Conservation (phyloP, 768 basidiomycete species). For the Agaricus subrufescens region DNA sequence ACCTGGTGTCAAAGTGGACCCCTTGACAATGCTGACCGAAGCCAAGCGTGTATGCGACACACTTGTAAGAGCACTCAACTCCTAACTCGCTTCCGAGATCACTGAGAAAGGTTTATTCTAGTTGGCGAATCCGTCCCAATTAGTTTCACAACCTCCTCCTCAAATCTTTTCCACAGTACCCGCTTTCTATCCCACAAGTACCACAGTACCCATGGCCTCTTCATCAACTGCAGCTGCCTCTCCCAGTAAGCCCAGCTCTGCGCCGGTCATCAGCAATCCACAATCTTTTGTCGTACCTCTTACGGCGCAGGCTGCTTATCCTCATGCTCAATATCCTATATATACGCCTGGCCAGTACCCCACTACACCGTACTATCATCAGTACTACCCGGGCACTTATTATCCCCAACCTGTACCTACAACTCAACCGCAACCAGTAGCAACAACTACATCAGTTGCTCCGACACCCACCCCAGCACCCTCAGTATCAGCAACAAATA, state of each 20-base stretch:
- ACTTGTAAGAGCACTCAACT: conserved; percentile 41
- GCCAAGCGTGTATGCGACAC: conserved; percentile 77
- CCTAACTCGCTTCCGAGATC: not conserved
- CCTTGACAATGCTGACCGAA: conserved; percentile 66
- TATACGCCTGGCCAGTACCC: conserved; percentile 47
- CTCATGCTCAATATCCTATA: conserved; percentile 40
- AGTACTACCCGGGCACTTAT: conserved; percentile 32
- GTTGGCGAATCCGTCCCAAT: conserved; percentile 71
- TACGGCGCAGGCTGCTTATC: conserved; percentile 42
- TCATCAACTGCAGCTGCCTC: conserved; percentile 23
- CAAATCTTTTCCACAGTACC: conserved; percentile 48
- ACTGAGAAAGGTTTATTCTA: conserved; percentile 23
- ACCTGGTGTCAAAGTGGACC: conserved; percentile 64
- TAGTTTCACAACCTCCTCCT: conserved; percentile 64
- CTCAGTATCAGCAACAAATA: conserved; percentile 19
- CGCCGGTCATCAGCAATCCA: conserved; percentile 62
- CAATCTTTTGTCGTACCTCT: conserved; percentile 71
- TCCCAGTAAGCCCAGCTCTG: conserved; percentile 21
- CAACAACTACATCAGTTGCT: conserved; percentile 11
- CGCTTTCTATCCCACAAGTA: conserved; percentile 26
- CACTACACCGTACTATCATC: conserved; percentile 58
- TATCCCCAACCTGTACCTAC: conserved; percentile 15
- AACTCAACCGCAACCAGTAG: conserved; percentile 10
- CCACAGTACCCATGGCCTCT: conserved; percentile 24
- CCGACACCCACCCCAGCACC: conserved; percentile 14